A percentile compares a stretch with the other conserved stretches of the same genome.
phyloP scores from a whole-genome alignment of 257 asterid species.

The Nicotiana benthamiana region DNA sequence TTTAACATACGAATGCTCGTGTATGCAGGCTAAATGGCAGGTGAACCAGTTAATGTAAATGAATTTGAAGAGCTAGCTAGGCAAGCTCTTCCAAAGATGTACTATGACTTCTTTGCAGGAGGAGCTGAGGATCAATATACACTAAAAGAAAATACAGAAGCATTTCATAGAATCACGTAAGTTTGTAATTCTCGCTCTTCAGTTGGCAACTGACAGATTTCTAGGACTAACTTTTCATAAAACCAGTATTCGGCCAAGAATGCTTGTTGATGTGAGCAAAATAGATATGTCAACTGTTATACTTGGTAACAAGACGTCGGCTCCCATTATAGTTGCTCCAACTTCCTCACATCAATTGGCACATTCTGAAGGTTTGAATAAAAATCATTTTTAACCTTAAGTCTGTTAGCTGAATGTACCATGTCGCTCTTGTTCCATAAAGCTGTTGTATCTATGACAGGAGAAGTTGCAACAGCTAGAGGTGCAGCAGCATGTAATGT shows the following conservation, averaged over 20 bases:
- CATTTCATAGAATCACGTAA: slow-evolving; percentile 43
- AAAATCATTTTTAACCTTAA: neutral
- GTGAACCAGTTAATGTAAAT: slow-evolving; percentile 32
- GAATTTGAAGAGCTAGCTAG: slow-evolving; percentile 55
- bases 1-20: neutral
- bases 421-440: neutral
- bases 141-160: slow-evolving; percentile 39
- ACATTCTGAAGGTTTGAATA: slow-evolving; percentile 39
- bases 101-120: slow-evolving; percentile 49
- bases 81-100: slow-evolving; percentile 58
- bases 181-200: neutral
- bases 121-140: slow-evolving; percentile 70
- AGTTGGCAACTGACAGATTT: neutral
- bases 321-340: slow-evolving; percentile 56
- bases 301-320: slow-evolving; percentile 42
- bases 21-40: slow-evolving; percentile 29
- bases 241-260: slow-evolving; percentile 46
- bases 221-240: neutral
- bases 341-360: slow-evolving; percentile 47
- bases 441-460: slow-evolving; percentile 18
- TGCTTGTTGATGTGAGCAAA: slow-evolving; percentile 51
- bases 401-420: neutral
- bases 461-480: slow-evolving; percentile 64
- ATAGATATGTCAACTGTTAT: slow-evolving; percentile 44
- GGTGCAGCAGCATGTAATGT: slow-evolving; percentile 48